Conservation (phyloP, 2,329 filamentous ascomycete species). For the Westerdykella sp. region DNA sequence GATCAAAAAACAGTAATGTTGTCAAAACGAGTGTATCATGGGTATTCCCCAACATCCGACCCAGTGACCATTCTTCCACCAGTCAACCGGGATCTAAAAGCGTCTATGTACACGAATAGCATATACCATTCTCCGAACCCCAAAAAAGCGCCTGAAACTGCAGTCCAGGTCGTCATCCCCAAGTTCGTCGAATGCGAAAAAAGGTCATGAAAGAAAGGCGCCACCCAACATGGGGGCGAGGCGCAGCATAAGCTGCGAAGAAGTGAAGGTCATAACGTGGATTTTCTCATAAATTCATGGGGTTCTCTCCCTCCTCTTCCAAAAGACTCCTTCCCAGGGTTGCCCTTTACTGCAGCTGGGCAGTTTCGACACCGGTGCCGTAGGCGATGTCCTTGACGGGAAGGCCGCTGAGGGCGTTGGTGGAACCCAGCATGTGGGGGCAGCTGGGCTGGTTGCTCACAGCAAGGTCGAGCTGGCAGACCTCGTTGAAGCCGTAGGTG, state of each 20-base stretch:
- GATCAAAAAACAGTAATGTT: too few relatives aligned
- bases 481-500: slow-evolving; percentile 23
- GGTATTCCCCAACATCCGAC: too few relatives aligned
- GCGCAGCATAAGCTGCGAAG: not conserved
- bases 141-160: too few relatives aligned
- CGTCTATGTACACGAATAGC: too few relatives aligned
- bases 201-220: not conserved
- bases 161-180: not conserved
- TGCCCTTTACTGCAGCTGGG: slow-evolving; percentile 7
- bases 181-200: not conserved
- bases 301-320: not conserved
- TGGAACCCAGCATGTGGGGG: slow-evolving; percentile 17
- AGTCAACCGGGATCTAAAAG: too few relatives aligned
- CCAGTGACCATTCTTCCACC: too few relatives aligned
- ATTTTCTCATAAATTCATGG: too few relatives aligned
- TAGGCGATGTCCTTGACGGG: slow-evolving; percentile 21
- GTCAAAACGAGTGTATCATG: too few relatives aligned
- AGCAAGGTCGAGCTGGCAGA: slow-evolving; percentile 20
- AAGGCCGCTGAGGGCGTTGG: slow-evolving; percentile 11
- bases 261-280: not conserved
- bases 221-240: not conserved
- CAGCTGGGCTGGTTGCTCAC: slow-evolving; percentile 24
- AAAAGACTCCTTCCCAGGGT: not conserved
- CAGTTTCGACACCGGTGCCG: slow-evolving; percentile 13
- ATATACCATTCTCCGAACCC: too few relatives aligned